Conservation (phyloP, 257 asterid genomes). For the Lavandula angustifolia region DNA sequence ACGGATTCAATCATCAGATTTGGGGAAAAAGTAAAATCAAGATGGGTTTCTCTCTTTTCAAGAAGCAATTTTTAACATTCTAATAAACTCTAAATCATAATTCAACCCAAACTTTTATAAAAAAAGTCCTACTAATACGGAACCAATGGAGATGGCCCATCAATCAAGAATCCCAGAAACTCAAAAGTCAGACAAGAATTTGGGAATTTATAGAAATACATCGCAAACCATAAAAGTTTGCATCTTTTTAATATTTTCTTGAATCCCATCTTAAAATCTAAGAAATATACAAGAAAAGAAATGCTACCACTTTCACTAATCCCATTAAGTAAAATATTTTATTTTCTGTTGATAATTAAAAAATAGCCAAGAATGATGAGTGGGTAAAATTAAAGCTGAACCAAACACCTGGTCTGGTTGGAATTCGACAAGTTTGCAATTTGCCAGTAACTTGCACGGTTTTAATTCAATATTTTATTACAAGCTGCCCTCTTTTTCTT, state of each 20-base stretch:
- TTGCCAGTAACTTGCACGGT: slow-evolving; percentile 38
- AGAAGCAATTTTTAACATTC: too few species aligned
- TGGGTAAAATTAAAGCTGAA: slow-evolving; percentile 35
- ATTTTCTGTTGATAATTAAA: too few species aligned
- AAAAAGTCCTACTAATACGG: not conserved
- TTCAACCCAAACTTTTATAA: not conserved
- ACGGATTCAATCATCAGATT: not conserved
- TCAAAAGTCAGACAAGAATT: slow-evolving; percentile 11
- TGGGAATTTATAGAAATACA: not conserved
- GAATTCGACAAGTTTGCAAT: slow-evolving; percentile 32
- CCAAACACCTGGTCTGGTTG: slow-evolving; percentile 40
- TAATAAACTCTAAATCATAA: not conserved
- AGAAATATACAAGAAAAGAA: too few species aligned
- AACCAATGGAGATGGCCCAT: not conserved
- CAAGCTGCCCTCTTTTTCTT: slow-evolving; percentile 15
- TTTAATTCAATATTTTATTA: slow-evolving; percentile 27
- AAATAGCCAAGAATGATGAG: not conserved
- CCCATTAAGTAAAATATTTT: too few species aligned
- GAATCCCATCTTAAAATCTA: not conserved
- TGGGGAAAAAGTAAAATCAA: not conserved
- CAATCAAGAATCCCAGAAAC: slow-evolving; percentile 17
- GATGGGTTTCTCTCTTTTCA: not conserved
- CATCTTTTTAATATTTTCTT: not conserved
- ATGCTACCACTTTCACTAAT: too few species aligned
- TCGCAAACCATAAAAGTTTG: not conserved